Conservation (phyloP, 495 filamentous ascomycete species). For the Neurospora sp. region DNA sequence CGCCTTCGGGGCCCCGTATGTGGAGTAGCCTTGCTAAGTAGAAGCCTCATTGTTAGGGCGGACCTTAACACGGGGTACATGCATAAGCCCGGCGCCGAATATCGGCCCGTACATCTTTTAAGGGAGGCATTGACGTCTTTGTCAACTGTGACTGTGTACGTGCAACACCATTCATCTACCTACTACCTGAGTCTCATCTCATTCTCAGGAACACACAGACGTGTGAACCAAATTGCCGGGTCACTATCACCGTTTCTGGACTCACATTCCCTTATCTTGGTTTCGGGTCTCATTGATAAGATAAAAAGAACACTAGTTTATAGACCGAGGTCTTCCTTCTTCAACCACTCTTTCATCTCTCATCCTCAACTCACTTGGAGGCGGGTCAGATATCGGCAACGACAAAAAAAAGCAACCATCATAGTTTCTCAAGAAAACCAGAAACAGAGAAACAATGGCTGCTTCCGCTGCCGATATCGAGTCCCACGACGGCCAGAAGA, state of each 20-base stretch:
- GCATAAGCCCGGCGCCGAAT: not conserved
- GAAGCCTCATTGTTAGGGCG: not conserved
- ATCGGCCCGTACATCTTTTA: not conserved
- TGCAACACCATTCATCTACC: not conserved
- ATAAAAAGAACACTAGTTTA: not conserved
- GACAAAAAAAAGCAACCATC: not conserved
- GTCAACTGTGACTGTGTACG: not conserved
- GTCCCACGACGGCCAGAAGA: constrained; percentile 11
- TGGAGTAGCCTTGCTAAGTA: not conserved
- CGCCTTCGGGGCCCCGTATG: not conserved
- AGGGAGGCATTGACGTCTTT: not conserved
- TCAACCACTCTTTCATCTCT: not conserved
- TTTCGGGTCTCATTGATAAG: not conserved
- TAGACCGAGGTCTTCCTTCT: not conserved
- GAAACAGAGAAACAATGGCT: constrained; percentile 20
- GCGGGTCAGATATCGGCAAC: not conserved
- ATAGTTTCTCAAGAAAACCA: not conserved
- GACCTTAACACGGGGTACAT: not conserved
- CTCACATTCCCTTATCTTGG: not conserved
- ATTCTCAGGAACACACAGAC: not conserved
- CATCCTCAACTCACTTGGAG: not conserved
- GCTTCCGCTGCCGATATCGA: constrained; percentile 32
- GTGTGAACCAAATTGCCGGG: not conserved
- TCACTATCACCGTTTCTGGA: not conserved
- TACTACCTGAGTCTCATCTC: not conserved